Conservation (phyloP, 2,329 filamentous ascomycete species). For the Alternaria novae-zelandiae region DNA sequence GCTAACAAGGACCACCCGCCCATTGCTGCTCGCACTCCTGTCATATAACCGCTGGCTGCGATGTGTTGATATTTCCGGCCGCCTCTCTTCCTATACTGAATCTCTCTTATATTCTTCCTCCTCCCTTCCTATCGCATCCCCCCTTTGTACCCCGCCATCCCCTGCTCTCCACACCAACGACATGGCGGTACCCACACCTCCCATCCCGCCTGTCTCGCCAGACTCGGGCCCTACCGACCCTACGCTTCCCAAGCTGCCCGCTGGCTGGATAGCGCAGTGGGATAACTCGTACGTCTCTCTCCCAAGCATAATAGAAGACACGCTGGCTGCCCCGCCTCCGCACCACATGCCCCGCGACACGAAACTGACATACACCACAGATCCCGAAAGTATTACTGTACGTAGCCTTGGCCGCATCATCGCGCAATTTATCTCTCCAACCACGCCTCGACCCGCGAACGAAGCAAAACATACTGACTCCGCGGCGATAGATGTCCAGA, state of each 20-base stretch:
- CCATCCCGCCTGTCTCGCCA: constrained; percentile 45
- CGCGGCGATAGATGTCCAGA: constrained; percentile 61
- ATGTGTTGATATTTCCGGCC: constrained; percentile 6
- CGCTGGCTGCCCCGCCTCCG: constrained; percentile 21
- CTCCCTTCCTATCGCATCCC: neutral
- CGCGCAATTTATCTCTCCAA: neutral
- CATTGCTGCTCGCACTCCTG: constrained; percentile 19
- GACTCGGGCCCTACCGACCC: constrained; percentile 50
- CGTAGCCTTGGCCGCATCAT: constrained; percentile 9
- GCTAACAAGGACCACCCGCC: constrained; percentile 27
- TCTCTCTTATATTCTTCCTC: neutral
- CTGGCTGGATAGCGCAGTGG: constrained; percentile 52
- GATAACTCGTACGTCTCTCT: constrained; percentile 43
- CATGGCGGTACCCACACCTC: constrained; percentile 47
- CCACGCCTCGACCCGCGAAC: neutral
- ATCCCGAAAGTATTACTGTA: constrained; percentile 50
- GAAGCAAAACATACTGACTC: neutral
- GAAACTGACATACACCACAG: constrained; percentile 34
- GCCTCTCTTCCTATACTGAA: neutral
- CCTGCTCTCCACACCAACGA: constrained; percentile 11
- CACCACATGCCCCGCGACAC: constrained; percentile 23
- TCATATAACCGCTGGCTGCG: constrained; percentile 31
- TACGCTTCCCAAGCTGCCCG: constrained; percentile 45
- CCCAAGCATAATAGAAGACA: neutral
- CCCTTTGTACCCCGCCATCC: constrained; percentile 6